Evolutionary conservation across 192 early-diverging fungal genomes (phyloP).

Genomic region (Backusella macrospora): DNA sequence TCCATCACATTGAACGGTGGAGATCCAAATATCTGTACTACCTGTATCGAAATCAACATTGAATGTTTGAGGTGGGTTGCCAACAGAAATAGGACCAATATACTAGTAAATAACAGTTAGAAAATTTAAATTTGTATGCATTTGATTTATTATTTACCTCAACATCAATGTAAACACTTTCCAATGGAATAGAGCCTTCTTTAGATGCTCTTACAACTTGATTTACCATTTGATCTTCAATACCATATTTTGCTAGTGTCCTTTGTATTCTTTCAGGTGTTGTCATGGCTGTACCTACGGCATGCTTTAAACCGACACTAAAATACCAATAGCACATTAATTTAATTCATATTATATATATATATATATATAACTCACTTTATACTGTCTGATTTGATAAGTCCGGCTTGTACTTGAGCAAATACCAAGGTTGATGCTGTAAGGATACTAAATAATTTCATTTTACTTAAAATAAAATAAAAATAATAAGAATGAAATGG

Average conservation of each 20-base stretch:
- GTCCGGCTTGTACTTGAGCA: too few species aligned
- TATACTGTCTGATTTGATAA: too few species aligned
- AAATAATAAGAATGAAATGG: too few species aligned
- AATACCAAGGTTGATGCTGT: too few species aligned
- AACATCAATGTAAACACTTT: constrained; percentile 29
- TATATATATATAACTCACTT: too few species aligned
- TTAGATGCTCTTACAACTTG: background rate
- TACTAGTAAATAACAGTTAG: constrained; percentile 33
- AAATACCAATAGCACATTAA: background rate
- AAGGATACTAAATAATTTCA: too few species aligned
- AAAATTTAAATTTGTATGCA: background rate
- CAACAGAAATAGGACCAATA: constrained; percentile 59
- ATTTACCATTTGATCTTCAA: background rate
- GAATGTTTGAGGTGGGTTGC: constrained; percentile 68
- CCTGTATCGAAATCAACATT: constrained; percentile 75
- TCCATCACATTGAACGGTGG: constrained; percentile 35
- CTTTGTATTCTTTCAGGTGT: constrained; percentile 24
- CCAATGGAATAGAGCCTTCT: constrained; percentile 13
- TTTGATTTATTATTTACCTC: constrained; percentile 19
- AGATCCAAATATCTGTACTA: constrained; percentile 71
- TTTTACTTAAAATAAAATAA: too few species aligned
- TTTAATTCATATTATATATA: too few species aligned
- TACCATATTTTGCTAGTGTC: constrained; percentile 25
- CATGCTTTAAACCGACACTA: constrained; percentile 13
- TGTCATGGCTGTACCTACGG: constrained; percentile 1